A percentile compares a stretch with the other conserved stretches of the same genome.
phyloP scores from a whole-genome alignment of 352 stramenopile species.

The Globisporangium iwayamae region DNA sequence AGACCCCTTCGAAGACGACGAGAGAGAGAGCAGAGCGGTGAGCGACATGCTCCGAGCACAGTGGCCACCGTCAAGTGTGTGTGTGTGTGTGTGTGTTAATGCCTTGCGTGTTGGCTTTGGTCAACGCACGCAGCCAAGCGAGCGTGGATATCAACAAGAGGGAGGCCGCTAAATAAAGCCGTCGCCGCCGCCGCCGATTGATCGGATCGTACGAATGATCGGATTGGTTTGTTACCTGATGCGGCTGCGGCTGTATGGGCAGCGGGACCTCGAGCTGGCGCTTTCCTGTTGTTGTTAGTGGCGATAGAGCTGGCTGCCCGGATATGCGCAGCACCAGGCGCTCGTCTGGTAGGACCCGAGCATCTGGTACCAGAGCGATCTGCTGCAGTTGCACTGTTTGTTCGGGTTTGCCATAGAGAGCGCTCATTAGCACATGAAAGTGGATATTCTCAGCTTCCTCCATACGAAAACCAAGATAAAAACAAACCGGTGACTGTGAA shows the following conservation, averaged over 20 bases:
- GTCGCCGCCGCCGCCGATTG: too few species aligned
- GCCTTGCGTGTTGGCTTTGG: too few species aligned
- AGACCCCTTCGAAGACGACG: neutral
- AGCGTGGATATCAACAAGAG: neutral
- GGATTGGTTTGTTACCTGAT: neutral
- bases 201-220: too few species aligned
- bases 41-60: conserved; percentile 5
- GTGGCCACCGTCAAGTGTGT: too few species aligned
- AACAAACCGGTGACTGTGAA: neutral
- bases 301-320: neutral
- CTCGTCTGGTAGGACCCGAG: neutral
- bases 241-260: neutral
- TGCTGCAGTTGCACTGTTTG: conserved; percentile 2
- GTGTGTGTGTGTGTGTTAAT: neutral
- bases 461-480: neutral
- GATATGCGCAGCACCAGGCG: conserved; percentile 3
- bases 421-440: neutral
- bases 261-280: neutral
- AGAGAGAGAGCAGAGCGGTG: conserved; percentile 17
- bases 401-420: neutral
- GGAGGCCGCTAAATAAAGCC: neutral
- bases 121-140: neutral
- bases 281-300: neutral
- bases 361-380: neutral
- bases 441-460: neutral